A percentile compares a stretch with the other conserved stretches of the same genome.
These are phyloP conservation scores for Talinum fruticosum DNA, from an alignment of 148 eudicot genomes.

Conservation along the genomic window DNA sequence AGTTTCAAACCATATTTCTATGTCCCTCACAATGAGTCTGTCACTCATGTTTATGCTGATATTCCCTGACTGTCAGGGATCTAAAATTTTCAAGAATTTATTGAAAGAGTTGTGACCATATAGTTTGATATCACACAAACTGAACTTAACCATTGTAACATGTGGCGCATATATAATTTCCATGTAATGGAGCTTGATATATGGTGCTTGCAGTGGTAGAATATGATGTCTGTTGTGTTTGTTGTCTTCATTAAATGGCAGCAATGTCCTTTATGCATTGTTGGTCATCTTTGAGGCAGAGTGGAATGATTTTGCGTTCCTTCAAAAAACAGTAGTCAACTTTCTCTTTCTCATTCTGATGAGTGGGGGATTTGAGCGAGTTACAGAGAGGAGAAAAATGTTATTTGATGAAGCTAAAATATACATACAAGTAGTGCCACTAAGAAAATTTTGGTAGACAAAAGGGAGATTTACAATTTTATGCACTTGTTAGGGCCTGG, in stretches of 20 bases:
- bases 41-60: too few species aligned
- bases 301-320: neutral
- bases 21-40: too few species aligned
- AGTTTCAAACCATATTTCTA: too few species aligned
- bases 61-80: neutral
- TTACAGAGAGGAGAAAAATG: neutral
- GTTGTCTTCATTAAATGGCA: neutral
- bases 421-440: neutral
- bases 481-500: neutral
- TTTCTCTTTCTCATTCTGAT: neutral
- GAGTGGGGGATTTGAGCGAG: neutral
- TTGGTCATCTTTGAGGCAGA: neutral
- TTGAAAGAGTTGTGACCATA: neutral
- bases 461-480: neutral
- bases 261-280: neutral
- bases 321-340: neutral
- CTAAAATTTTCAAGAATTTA: neutral
- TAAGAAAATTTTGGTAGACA: neutral
- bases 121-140: neutral
- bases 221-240: neutral
- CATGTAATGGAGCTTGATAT: conserved; percentile 8
- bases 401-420: neutral
- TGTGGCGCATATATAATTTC: neutral
- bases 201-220: too few species aligned
- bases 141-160: neutral